A percentile compares a stretch with the other conserved stretches of the same genome.
Conservation (phyloP, 345 rosid species). For the Geranium brycei region DNA sequence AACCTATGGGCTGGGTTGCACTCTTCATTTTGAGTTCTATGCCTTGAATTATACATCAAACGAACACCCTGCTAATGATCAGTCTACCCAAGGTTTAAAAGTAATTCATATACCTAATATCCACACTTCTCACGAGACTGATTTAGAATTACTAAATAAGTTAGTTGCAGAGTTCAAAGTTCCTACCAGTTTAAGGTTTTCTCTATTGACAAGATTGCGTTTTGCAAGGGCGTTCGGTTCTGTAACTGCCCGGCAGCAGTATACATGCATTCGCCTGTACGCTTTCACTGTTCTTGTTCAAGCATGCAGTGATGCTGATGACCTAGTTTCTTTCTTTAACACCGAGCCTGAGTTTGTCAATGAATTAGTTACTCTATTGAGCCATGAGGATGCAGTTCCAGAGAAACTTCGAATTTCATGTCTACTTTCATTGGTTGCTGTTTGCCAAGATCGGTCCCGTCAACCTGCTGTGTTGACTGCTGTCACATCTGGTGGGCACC, state of each 20-base stretch:
- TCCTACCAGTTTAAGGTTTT: conserved; percentile 69
- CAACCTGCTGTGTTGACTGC: conserved; percentile 73
- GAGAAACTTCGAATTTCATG: conserved; percentile 74
- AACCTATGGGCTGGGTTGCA: conserved; percentile 71
- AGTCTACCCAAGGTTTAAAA: conserved; percentile 47
- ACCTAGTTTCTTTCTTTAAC: conserved; percentile 69
- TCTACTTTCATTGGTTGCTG: conserved; percentile 73
- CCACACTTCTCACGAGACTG: conserved; percentile 39
- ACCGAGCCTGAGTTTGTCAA: conserved; percentile 89
- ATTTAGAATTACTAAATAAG: conserved; percentile 65
- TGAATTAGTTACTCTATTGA: conserved; percentile 68
- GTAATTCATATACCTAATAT: conserved; percentile 61
- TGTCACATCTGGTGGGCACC: conserved; percentile 82
- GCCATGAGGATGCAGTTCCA: conserved; percentile 71
- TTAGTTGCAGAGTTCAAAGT: conserved; percentile 61
- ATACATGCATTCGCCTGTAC: conserved; percentile 79
- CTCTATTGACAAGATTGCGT: conserved; percentile 69
- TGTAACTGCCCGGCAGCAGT: conserved; percentile 64
- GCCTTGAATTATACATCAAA: conserved; percentile 28
- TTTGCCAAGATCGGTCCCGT: conserved; percentile 87
- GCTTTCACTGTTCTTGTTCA: conserved; percentile 89
- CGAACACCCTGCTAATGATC: conserved; percentile 25
- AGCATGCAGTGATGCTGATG: conserved; percentile 68
- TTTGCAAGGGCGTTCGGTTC: conserved; percentile 88
- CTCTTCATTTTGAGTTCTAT: conserved; percentile 95